Evolutionary conservation across 768 basidiomycete genomes (phyloP).

Genomic region (Lactarius indigo): DNA sequence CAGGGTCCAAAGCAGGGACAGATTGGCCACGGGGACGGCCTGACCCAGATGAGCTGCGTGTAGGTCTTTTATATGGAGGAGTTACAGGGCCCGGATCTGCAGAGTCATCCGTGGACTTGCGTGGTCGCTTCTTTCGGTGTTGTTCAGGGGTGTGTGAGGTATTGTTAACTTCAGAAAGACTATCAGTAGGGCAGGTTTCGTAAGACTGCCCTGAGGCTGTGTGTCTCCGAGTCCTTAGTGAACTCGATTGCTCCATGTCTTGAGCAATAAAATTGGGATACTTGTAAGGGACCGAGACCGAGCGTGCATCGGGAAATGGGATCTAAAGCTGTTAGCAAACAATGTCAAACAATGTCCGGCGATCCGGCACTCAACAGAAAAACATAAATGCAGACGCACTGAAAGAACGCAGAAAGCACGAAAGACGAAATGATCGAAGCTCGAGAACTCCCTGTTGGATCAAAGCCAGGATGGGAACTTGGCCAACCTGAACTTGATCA

Average conservation of each 20-base stretch:
- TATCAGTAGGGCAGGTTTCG: background rate
- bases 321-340: slow-evolving; percentile 3
- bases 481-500: slow-evolving; percentile 41
- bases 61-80: slow-evolving; percentile 8
- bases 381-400: background rate
- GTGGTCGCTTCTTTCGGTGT: slow-evolving; percentile 21
- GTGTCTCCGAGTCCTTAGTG: background rate
- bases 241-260: slow-evolving; percentile 1
- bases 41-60: slow-evolving; percentile 20
- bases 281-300: background rate
- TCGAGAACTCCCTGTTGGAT: slow-evolving; percentile 52
- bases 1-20: slow-evolving; percentile 52
- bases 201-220: background rate
- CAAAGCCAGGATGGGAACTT: slow-evolving; percentile 58
- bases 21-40: slow-evolving; percentile 36
- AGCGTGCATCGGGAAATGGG: background rate
- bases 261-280: background rate
- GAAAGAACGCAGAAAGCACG: background rate
- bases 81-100: slow-evolving; percentile 7
- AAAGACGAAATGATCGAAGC: slow-evolving; percentile 9
- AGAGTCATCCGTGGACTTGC: slow-evolving; percentile 3
- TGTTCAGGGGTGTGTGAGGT: background rate
- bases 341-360: background rate
- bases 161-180: slow-evolving; percentile 9
- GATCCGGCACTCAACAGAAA: background rate